Evolutionary conservation across 306 rosid genomes (phyloP), one percentile per base, ranked within the genome.

Genomic region (Dicorynia guianensis): DNA sequence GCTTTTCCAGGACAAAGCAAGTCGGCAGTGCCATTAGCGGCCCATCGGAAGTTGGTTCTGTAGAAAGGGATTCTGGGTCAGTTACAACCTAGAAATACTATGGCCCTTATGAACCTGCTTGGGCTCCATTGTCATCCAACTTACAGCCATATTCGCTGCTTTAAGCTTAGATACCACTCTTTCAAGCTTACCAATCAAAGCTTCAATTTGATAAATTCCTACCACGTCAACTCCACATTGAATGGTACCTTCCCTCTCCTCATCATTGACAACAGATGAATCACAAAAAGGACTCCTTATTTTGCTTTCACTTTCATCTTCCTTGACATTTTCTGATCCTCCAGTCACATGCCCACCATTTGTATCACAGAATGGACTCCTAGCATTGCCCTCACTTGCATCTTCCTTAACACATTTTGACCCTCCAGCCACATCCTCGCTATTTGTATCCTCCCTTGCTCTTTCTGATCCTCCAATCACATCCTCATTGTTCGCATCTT

Each of bases 141-240:
- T 61, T 15, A 12, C 7, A 5, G 12, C 63, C 49, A 69, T 14
- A 57, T 49, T 67, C 3, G 59, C 79, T 64, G 46, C 71, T 74
- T 78, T 69, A 39, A 78, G 70, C 71, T 59, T 20, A 30, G 50
- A 69, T 19, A 65, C 9, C 42, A 43, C 18, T 43, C 44, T 74
- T 79, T 78, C 83, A 65, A 78, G 76, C 66, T 58, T 20, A n/a
- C 20, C 7, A 38, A 81, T 46, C 74, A 67, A 55, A 59, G 67
- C 75, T 72, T 78, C 85, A 69, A 61, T 55, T 30, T 63, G 34
- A 74, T 25, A 36, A 11, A 19, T 7, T 46, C 19, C 14, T 44
- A 8, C 47, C 46, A n/a, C 12, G 0, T 72, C 56, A 38, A 1
- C 0, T 18, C 18, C 0, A 48, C 47, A 9, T 48, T 12, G 5